A percentile compares a stretch with the other conserved stretches of the same genome.
Evolutionary conservation across 768 basidiomycete genomes (phyloP).

Genomic region (Tricholomella constricta): DNA sequence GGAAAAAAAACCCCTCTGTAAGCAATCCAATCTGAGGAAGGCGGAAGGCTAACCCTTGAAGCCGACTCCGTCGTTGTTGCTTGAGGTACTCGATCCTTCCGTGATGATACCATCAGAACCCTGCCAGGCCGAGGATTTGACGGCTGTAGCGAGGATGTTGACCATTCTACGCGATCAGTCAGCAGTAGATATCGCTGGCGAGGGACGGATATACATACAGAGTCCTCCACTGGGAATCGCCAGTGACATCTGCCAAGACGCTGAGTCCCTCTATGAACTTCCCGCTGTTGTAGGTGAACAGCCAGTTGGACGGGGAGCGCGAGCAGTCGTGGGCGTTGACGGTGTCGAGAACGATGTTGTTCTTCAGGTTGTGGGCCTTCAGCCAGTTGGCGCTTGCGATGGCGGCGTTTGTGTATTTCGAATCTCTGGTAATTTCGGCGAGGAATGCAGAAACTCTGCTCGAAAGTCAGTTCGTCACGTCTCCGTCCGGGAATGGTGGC

Average conservation of each 20-base stretch:
- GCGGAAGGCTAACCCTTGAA: slow-evolving; percentile 58
- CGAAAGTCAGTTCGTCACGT: neutral
- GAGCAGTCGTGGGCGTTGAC: slow-evolving; percentile 49
- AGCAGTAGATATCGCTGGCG: neutral
- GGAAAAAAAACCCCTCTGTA: too few relatives aligned
- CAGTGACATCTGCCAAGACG: slow-evolving; percentile 44
- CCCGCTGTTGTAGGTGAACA: slow-evolving; percentile 58
- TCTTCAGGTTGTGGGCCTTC: slow-evolving; percentile 44
- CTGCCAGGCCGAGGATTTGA: slow-evolving; percentile 49
- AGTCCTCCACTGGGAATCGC: slow-evolving; percentile 40
- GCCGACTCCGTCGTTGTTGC: slow-evolving; percentile 49
- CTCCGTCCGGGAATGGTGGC: neutral
- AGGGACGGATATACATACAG: slow-evolving; percentile 32
- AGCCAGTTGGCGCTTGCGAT: slow-evolving; percentile 52
- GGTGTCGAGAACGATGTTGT: slow-evolving; percentile 48
- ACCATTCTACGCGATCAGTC: slow-evolving; percentile 29
- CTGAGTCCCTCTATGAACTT: slow-evolving; percentile 55
- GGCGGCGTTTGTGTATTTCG: slow-evolving; percentile 48
- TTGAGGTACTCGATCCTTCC: slow-evolving; percentile 43
- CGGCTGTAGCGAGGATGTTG: slow-evolving; percentile 38
- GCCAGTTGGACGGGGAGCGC: slow-evolving; percentile 43
- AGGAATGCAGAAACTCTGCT: slow-evolving; percentile 50
- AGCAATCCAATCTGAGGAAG: too few relatives aligned
- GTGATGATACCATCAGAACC: slow-evolving; percentile 52
- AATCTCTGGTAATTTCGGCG: slow-evolving; percentile 44